Base-by-base conservation (phyloP, 1,284 basidiomycete species). In the Malassezia caprae region DNA sequence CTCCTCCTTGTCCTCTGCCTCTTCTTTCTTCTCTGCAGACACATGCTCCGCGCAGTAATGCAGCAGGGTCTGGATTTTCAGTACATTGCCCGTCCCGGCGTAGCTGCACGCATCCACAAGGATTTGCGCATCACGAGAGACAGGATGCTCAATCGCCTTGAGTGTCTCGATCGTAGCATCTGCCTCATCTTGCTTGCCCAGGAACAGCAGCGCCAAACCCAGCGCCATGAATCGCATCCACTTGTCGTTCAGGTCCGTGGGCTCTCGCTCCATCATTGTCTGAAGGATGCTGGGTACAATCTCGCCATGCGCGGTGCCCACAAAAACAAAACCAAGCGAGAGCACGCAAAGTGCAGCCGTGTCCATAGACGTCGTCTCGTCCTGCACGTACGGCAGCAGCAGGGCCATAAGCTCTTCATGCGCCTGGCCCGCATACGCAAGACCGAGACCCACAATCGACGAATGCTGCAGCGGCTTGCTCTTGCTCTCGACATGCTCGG, bases 101-200 rank as follows among this genome's bases (percentile, higher is more conserved):
- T 87, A 96, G 2, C 90, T 84, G 74, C 91, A 96, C 43, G 88
- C 87, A 68, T 96, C 90, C 19, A 96, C 89, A 41, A 99, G 80
- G 51, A 96, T 85, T 65, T 89, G 86, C 1, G 90, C 87, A 48
- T 89, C 88, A 69, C 88, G 88, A 24, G 89, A 85, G 53, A 96
- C 82, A 1, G 88, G 87, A 72, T 96, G 90, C 51, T 93, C 87
- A 60, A 98, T 91, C 5, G 87, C 90, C 75, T 91, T 93, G 61
- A 99, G 80, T 0, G 90, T 90, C 76, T 93, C 90, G 57, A 96
- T 83, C 3, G 91, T 96, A 1, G 91, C 89, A 69, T 99, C 94
- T 0, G 88, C 89, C 5, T 83, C 83, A 54, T 74, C 72, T 55
- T 74, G 72, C 54, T 65, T 62, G 48, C 69, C 90, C 41, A 98